Percentiles rank a stretch among this genome's conserved stretches.
Conservation (phyloP, 1,284 basidiomycete genomes). For the Cutaneotrichosporon sp. region DNA sequence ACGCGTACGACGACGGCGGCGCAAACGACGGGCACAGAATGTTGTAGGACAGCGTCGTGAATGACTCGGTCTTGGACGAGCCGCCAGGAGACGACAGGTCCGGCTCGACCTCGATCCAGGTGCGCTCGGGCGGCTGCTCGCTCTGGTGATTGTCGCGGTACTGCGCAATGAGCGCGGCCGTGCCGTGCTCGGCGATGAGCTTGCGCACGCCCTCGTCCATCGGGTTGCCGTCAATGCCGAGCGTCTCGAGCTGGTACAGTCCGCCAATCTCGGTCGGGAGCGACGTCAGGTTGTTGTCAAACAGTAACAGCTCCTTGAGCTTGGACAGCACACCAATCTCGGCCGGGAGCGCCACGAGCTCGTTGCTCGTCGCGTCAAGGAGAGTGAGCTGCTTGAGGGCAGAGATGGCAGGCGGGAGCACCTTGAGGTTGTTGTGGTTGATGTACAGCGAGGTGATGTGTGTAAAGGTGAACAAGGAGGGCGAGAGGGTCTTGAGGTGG, state of each 20-base stretch:
- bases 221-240: conserved; percentile 96
- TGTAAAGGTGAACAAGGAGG: conserved; percentile 80
- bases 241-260: conserved; percentile 83
- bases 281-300: conserved; percentile 84
- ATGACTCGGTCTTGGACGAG: conserved; percentile 57
- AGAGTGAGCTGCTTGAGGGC: conserved; percentile 80
- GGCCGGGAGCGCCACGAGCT: conserved; percentile 68
- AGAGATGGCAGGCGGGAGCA: conserved; percentile 77
- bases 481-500: conserved; percentile 81
- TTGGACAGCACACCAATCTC: conserved; percentile 88
- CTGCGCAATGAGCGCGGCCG: conserved; percentile 75
- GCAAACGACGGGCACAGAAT: conserved; percentile 91
- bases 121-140: conserved; percentile 70
- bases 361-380: conserved; percentile 89
- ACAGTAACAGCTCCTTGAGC: conserved; percentile 87
- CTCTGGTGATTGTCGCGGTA: conserved; percentile 61
- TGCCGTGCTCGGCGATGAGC: conserved; percentile 89
- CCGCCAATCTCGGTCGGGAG: conserved; percentile 85
- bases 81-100: conserved; percentile 56
- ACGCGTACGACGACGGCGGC: conserved; percentile 86
- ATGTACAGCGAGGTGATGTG: conserved; percentile 93
- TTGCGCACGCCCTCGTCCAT: conserved; percentile 70
- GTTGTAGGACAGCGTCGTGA: conserved; percentile 86
- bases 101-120: conserved; percentile 71
- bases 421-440: conserved; percentile 85